Conservation (phyloP, 2,329 filamentous ascomycete genomes). For the Colletotrichum brevisporum region DNA sequence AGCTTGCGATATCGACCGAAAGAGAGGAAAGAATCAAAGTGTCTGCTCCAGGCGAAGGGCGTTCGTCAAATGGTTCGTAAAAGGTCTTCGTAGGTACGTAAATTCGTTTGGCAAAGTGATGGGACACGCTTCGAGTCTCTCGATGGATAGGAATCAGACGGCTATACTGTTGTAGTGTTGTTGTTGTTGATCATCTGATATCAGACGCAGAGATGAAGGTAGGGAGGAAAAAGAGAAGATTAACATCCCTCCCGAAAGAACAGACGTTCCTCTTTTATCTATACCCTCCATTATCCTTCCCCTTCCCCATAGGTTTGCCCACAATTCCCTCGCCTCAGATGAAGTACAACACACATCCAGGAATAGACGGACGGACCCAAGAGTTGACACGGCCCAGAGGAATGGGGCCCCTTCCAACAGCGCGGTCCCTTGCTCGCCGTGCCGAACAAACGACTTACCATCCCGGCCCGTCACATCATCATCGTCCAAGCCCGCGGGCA, state of each 20-base stretch:
- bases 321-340: background rate
- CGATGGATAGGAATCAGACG: background rate
- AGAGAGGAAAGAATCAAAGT: background rate
- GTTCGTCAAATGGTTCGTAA: background rate
- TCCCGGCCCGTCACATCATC: slow-evolving; percentile 9
- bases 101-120: background rate
- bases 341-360: too few species aligned
- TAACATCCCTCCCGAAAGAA: background rate
- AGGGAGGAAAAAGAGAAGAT: background rate
- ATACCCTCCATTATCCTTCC: background rate
- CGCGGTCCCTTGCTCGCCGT: background rate
- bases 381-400: too few species aligned
- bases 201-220: slow-evolving; percentile 16
- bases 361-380: too few species aligned
- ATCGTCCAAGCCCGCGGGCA: background rate
- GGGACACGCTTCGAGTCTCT: slow-evolving; percentile 14
- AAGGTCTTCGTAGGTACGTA: too few species aligned
- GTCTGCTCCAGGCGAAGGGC: slow-evolving; percentile 8
- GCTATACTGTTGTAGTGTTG: background rate
- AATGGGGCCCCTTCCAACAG: too few species aligned
- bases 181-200: slow-evolving; percentile 23
- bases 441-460: background rate
- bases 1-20: background rate
- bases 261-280: slow-evolving; percentile 23
- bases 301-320: slow-evolving; percentile 1